phyloP scores from a whole-genome alignment of 305 asterid genomes.

The Ilex paraguariensis region DNA sequence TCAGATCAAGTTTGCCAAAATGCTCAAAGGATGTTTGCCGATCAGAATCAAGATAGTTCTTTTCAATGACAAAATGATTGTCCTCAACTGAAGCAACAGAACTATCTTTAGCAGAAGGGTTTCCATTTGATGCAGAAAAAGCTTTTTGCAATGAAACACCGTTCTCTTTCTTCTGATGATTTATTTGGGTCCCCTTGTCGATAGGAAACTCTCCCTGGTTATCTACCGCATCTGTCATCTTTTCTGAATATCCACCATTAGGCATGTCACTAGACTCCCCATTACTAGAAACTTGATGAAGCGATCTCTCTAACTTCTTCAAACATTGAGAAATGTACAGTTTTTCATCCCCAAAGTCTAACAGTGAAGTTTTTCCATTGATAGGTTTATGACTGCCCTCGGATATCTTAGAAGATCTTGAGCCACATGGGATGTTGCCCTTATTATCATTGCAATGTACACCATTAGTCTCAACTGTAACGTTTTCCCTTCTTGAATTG shows the following conservation, averaged over 20 bases:
- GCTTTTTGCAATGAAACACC: constrained; percentile 13
- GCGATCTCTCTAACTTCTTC: constrained; percentile 35
- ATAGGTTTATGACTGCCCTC: constrained; percentile 17
- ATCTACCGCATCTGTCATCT: constrained; percentile 9
- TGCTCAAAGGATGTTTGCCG: constrained; percentile 9
- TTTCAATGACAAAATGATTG: constrained; percentile 17
- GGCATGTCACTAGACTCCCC: constrained; percentile 15
- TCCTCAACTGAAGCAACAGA: constrained; percentile 19
- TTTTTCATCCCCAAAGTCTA: constrained; percentile 43
- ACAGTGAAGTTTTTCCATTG: constrained; percentile 13
- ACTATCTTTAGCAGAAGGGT: constrained; percentile 7
- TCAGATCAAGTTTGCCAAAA: constrained; percentile 19
- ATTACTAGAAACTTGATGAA: constrained; percentile 33
- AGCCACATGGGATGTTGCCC: constrained; percentile 19
- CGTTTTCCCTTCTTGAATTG: constrained; percentile 18
- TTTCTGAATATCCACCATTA: constrained; percentile 23
- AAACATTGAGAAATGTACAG: constrained; percentile 30
- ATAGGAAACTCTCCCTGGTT: constrained; percentile 8
- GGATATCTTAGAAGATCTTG: constrained; percentile 14
- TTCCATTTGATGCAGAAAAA: constrained; percentile 17
- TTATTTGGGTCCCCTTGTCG: background rate
- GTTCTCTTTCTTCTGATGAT: constrained; percentile 10
- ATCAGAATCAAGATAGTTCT: constrained; percentile 13
- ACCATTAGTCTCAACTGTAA: constrained; percentile 10
- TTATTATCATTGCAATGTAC: constrained; percentile 13